These are phyloP conservation scores for Aspergillus aculeatinus DNA, from an alignment of 2,329 filamentous ascomycete genomes.

Conservation along the genomic window DNA sequence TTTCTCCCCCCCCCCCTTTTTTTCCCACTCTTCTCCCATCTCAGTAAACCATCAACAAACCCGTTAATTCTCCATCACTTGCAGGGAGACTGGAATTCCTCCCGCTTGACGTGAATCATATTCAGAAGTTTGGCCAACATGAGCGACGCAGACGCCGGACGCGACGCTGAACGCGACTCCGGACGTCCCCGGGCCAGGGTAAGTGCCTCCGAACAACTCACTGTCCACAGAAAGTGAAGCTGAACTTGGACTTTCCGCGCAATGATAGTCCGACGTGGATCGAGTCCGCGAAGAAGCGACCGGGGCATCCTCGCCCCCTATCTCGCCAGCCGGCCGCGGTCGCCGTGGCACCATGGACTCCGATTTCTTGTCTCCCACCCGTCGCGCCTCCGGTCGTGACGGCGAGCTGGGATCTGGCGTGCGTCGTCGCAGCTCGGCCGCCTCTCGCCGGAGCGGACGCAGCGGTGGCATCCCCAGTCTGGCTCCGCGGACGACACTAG, in stretches of 20 bases:
- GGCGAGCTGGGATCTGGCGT: conserved; percentile 10
- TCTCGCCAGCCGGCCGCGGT: conserved; percentile 12
- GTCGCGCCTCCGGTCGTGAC: conserved; percentile 4
- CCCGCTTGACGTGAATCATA: background rate
- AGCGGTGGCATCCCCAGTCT: conserved; percentile 25
- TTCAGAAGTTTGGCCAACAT: background rate
- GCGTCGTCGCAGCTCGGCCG: conserved; percentile 24
- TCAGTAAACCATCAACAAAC: background rate
- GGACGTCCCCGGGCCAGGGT: conserved; percentile 16
- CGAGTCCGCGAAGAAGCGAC: conserved; percentile 1
- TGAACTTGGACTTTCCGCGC: too few species aligned
- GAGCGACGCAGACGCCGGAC: background rate
- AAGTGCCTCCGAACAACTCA: background rate
- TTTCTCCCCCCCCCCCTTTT: background rate
- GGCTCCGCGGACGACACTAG: conserved; percentile 26
- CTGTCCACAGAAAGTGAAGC: too few species aligned
- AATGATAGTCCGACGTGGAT: conserved; percentile 12
- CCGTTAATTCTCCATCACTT: too few species aligned
- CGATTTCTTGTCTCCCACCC: conserved; percentile 18
- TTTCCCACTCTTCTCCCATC: background rate
- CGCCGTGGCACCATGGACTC: conserved; percentile 10
- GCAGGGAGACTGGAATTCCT: too few species aligned
- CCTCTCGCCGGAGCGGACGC: conserved; percentile 18
- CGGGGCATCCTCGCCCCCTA: background rate
- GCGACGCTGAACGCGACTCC: background rate